Conservation (phyloP, 495 filamentous ascomycete genomes). For the Aspergillus nanangensis region DNA sequence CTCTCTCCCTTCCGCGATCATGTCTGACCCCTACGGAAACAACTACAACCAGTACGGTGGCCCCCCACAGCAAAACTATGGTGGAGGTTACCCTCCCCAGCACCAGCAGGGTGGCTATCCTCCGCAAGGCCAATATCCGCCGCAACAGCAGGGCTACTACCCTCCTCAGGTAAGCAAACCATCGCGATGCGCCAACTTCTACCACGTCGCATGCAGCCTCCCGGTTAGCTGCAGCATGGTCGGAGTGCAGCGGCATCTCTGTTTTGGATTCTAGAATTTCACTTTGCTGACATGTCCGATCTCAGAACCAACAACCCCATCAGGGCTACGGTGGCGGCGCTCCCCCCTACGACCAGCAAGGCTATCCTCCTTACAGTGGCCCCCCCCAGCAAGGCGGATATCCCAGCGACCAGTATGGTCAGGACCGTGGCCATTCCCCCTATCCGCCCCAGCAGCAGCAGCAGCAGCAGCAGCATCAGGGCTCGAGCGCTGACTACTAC, state of each 20-base stretch:
- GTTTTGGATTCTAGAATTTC: too few species aligned
- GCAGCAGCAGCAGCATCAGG: slow-evolving; percentile 18
- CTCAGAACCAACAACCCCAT: slow-evolving; percentile 18
- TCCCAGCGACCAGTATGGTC: slow-evolving; percentile 10
- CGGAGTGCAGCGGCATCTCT: too few species aligned
- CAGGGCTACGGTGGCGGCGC: slow-evolving; percentile 11
- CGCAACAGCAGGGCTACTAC: slow-evolving; percentile 26
- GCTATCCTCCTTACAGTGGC: slow-evolving; percentile 15
- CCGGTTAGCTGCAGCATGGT: neutral
- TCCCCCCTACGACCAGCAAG: slow-evolving; percentile 18
- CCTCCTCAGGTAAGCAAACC: slow-evolving; percentile 19
- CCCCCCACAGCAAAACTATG: slow-evolving; percentile 11
- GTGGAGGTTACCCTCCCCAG: slow-evolving; percentile 6
- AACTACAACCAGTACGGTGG: slow-evolving; percentile 11
- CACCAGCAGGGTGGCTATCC: slow-evolving; percentile 18
- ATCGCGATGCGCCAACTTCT: neutral
- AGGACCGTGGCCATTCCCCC: slow-evolving; percentile 26
- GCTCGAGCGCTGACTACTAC: slow-evolving; percentile 23
- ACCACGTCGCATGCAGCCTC: neutral
- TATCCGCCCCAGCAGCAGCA: slow-evolving; percentile 29
- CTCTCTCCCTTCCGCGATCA: neutral
- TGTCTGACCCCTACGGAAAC: slow-evolving; percentile 14
- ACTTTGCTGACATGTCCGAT: slow-evolving; percentile 10
- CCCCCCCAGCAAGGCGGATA: slow-evolving; percentile 16
- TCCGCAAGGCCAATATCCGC: slow-evolving; percentile 20